Evolutionary conservation across 2,329 filamentous ascomycete species (phyloP), one percentile per base, ranked within the genome.

Genomic region (Elsinoe australis): DNA sequence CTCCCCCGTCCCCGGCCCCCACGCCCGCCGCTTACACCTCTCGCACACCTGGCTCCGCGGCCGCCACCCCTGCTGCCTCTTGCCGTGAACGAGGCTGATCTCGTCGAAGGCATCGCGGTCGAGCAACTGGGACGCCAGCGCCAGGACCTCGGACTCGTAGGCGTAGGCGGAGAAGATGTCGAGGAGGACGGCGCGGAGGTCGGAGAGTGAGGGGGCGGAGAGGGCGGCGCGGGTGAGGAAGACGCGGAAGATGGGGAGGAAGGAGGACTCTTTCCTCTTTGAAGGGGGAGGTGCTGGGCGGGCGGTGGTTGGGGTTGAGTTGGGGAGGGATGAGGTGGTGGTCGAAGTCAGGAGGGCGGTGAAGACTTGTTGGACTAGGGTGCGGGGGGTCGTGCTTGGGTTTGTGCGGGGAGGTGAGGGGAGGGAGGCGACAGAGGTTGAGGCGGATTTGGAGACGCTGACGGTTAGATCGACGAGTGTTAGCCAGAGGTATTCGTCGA

Each of bases 161-260:
- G 88, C 83, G 62, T 98, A 98, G 0, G 92, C 90, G 0, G 90
- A 82, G 67, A 98, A 96, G 49, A 98, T 90, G 9, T 89, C 92
- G 1, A 80, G 73, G 1, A 98, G 76, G 0, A 96, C 89, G 5
- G 79, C 78, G 35, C 92, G 83, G 2, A 98, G 75, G 61, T 96
- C 88, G 1, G 87, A 83, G 1, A 98, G 73, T 9, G 85, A 94
- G 0, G 92, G 89, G 0, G 88, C 94, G 14, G 83, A 81, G 18
- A 79, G 76, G 0, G 87, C 84, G 0, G 89, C 90, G 36, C 87
- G 80, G 0, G 84, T 80, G 22, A 98, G 78, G 63, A 98, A 98
- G 4, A 86, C 85, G 41, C 88, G 82, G 10, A 98, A 74, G 55
- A 98, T 86, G 49, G 85, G 85, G 8, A 98, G 75, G 64, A 98